These are phyloP conservation scores for Russula emetica DNA, from an alignment of 768 basidiomycete species.

Conservation along the genomic window DNA sequence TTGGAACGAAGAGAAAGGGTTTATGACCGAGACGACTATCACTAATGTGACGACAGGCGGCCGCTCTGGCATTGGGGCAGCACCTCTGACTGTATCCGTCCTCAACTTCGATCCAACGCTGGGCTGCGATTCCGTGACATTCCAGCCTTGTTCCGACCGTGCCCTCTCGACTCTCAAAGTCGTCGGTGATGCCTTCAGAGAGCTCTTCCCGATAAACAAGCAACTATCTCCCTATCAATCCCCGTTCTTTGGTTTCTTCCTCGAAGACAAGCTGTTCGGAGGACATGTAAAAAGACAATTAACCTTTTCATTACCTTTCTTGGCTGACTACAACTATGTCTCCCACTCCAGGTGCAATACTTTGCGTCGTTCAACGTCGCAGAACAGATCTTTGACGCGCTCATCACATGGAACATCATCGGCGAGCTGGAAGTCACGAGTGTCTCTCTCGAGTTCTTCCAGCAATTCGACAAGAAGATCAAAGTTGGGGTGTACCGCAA, in stretches of 20 bases:
- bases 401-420: conserved; percentile 30
- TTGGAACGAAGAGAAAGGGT: conserved; percentile 21
- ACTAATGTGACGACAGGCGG: conserved; percentile 24
- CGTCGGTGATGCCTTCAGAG: conserved; percentile 32
- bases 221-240: conserved; percentile 2
- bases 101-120: conserved; percentile 34
- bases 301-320: neutral
- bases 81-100: conserved; percentile 33
- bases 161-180: conserved; percentile 31
- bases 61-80: conserved; percentile 32
- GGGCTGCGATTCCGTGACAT: conserved; percentile 18
- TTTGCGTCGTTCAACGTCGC: conserved; percentile 32
- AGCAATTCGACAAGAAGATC: conserved; percentile 1
- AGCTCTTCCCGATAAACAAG: conserved; percentile 32
- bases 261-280: conserved; percentile 11
- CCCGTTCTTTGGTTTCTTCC: conserved; percentile 16
- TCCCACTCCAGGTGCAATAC: conserved; percentile 30
- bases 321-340: neutral
- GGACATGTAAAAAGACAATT: conserved; percentile 15
- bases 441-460: conserved; percentile 32
- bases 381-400: conserved; percentile 33
- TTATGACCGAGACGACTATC: conserved; percentile 19
- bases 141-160: conserved; percentile 35
- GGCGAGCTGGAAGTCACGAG: conserved; percentile 30
- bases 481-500: conserved; percentile 4